These are phyloP conservation scores for Pulveroboletus sp. DNA, from an alignment of 768 basidiomycete genomes.

Conservation along the genomic window DNA sequence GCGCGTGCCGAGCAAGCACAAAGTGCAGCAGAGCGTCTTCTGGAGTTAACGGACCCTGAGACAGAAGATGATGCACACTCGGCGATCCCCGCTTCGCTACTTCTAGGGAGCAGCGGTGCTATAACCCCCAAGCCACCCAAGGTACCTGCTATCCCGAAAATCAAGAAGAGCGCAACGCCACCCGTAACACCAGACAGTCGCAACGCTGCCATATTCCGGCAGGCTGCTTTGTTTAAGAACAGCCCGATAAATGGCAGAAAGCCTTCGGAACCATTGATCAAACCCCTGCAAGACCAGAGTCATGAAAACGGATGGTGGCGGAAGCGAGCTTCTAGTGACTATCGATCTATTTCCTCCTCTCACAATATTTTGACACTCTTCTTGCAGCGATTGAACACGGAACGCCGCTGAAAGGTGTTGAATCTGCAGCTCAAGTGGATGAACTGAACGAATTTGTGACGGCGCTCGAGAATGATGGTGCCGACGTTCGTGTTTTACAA, in stretches of 20 bases:
- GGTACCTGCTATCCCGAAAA: slow-evolving; percentile 36
- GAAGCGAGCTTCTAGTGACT: slow-evolving; percentile 69
- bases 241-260: slow-evolving; percentile 63
- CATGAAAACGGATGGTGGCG: slow-evolving; percentile 85
- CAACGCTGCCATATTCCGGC: slow-evolving; percentile 57
- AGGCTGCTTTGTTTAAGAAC: slow-evolving; percentile 78
- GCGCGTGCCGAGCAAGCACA: slow-evolving; percentile 92
- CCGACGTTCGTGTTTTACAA: slow-evolving; percentile 56
- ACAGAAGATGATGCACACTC: slow-evolving; percentile 54
- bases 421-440: slow-evolving; percentile 39
- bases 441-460: slow-evolving; percentile 55
- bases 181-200: slow-evolving; percentile 69
- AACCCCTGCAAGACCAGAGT: slow-evolving; percentile 63
- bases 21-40: slow-evolving; percentile 82
- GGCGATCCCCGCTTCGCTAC: slow-evolving; percentile 52
- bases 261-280: slow-evolving; percentile 56
- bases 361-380: slow-evolving; percentile 8
- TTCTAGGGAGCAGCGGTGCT: slow-evolving; percentile 41
- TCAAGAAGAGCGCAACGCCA: slow-evolving; percentile 29
- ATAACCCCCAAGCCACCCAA: slow-evolving; percentile 36
- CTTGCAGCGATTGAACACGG: slow-evolving; percentile 43
- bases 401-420: slow-evolving; percentile 39
- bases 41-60: slow-evolving; percentile 84
- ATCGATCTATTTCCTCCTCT: neutral
- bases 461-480: slow-evolving; percentile 51